These are phyloP conservation scores for Scedosporium aurantiacum DNA, from an alignment of 2,329 filamentous ascomycete species.

Conservation along the genomic window DNA sequence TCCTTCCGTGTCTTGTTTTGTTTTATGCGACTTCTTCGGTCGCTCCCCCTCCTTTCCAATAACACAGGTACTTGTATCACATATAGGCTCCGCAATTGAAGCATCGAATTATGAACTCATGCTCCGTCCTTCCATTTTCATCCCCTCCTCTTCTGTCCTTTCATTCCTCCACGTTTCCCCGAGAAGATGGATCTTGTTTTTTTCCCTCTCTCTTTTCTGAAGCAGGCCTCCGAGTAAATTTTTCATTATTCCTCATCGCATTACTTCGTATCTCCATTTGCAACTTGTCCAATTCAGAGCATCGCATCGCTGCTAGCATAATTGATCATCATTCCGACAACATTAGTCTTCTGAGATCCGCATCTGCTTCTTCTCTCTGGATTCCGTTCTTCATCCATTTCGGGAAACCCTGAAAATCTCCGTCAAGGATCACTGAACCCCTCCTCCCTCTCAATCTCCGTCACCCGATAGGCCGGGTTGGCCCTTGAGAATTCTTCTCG, in stretches of 20 bases:
- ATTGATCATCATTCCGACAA: neutral
- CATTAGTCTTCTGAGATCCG: neutral
- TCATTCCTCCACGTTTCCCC: neutral
- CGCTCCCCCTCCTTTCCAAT: neutral
- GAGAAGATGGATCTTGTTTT: neutral
- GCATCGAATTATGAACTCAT: neutral
- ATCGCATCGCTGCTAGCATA: neutral
- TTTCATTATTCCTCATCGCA: no score
- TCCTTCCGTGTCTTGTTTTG: neutral
- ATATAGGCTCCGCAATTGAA: neutral
- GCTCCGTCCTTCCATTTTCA: neutral
- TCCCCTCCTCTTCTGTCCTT: neutral
- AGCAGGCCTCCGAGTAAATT: neutral
- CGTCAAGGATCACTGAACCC: neutral
- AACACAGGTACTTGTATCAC: neutral
- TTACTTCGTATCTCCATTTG: neutral
- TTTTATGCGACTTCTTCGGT: neutral
- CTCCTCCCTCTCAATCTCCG: neutral
- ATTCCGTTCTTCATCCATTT: neutral
- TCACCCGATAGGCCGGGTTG: neutral
- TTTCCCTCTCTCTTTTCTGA: neutral
- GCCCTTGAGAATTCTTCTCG: neutral
- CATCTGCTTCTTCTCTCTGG: neutral
- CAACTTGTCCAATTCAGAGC: neutral
- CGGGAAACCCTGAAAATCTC: neutral